phyloP scores from a whole-genome alignment of 495 filamentous ascomycete species.

The Penicillium samsonianum region DNA sequence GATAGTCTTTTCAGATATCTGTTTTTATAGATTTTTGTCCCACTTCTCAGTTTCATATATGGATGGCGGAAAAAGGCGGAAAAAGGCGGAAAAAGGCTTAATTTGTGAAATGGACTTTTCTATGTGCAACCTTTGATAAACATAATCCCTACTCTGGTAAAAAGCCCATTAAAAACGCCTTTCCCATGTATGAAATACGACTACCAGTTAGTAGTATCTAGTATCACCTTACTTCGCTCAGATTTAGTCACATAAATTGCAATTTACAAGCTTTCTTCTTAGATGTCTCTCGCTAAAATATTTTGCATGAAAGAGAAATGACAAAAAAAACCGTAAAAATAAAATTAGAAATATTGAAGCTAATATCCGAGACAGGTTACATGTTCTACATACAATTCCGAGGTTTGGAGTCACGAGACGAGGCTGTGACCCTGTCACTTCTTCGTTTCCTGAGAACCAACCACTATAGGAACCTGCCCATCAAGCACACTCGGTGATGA shows the following conservation, averaged over 20 bases:
- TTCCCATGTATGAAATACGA: too few relatives aligned
- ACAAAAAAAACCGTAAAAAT: background rate
- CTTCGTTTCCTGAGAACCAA: conserved; percentile 17
- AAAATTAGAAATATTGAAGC: background rate
- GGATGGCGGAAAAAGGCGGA: too few relatives aligned
- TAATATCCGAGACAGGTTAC: background rate
- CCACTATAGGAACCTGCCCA: conserved; percentile 13
- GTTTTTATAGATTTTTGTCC: too few relatives aligned
- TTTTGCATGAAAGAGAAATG: background rate
- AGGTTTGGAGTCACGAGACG: background rate
- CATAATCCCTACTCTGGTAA: too few relatives aligned
- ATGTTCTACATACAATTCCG: background rate
- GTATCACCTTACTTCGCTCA: too few relatives aligned
- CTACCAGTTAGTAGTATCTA: too few relatives aligned
- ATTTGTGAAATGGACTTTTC: too few relatives aligned
- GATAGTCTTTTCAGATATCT: too few relatives aligned
- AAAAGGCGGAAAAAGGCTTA: too few relatives aligned
- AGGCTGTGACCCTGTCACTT: conserved; percentile 5
- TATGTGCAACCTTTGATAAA: too few relatives aligned
- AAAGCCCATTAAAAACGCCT: too few relatives aligned
- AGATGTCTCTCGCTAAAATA: background rate
- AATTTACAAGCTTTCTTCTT: background rate
- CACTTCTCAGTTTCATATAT: too few relatives aligned
- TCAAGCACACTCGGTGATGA: conserved; percentile 24
- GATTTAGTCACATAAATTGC: background rate